These are phyloP conservation scores for Ichthyophonus hoferi DNA, from an alignment of 208 protist genomes.

Conservation along the genomic window DNA sequence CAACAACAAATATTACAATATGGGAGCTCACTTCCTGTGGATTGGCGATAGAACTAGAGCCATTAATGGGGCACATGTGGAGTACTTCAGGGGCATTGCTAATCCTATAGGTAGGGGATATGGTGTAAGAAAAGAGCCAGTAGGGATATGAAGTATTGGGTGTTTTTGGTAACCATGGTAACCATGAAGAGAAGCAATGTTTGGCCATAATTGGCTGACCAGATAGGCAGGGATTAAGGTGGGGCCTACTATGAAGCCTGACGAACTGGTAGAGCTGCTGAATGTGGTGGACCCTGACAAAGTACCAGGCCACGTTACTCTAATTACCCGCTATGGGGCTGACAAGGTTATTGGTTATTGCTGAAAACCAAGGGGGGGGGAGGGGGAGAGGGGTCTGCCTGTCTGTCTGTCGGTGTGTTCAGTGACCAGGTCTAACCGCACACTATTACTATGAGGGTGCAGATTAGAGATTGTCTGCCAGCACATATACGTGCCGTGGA, in stretches of 20 bases:
- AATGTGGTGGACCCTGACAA: conserved; percentile 53
- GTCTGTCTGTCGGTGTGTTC: neutral
- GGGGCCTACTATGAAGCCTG: conserved; percentile 51
- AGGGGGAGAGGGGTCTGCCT: neutral
- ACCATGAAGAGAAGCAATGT: neutral
- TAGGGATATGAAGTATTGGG: neutral
- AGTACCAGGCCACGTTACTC: conserved; percentile 42
- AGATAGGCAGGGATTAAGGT: conserved; percentile 51
- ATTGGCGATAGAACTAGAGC: conserved; percentile 67
- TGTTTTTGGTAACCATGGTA: neutral
- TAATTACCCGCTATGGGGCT: conserved; percentile 54
- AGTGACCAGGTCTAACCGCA: neutral
- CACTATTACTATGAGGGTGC: neutral
- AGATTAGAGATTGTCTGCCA: conserved; percentile 37
- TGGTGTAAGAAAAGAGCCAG: neutral
- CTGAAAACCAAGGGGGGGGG: neutral
- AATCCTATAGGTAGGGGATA: conserved; percentile 58
- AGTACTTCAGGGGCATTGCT: conserved; percentile 65
- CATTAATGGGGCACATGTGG: conserved; percentile 60
- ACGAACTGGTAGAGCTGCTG: conserved; percentile 57
- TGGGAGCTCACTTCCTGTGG: conserved; percentile 65
- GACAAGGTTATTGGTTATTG: conserved; percentile 41
- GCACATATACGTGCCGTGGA: conserved; percentile 49
- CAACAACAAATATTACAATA: conserved; percentile 53
- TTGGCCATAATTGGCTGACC: neutral